Conservation (phyloP, 768 basidiomycete genomes). For the Hygrocybe punicea region DNA sequence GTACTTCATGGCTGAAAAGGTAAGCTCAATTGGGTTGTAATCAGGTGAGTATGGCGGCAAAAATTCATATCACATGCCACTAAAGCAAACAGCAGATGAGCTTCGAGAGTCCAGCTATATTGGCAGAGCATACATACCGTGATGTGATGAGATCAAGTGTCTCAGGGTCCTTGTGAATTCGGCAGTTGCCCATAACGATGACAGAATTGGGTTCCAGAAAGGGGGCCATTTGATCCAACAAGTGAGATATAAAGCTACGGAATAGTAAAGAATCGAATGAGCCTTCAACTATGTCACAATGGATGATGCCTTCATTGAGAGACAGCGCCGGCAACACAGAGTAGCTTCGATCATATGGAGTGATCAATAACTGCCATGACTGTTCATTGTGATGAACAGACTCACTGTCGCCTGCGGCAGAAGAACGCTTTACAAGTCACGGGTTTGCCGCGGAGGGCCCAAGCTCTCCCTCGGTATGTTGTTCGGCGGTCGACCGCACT, state of each 20-base stretch:
- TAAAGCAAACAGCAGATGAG: neutral
- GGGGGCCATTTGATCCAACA: constrained; percentile 28
- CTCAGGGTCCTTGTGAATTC: constrained; percentile 27
- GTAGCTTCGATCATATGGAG: neutral
- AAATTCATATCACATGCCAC: constrained; percentile 14
- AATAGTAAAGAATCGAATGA: neutral
- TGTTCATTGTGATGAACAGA: neutral
- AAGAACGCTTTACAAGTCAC: constrained; percentile 13
- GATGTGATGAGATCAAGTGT: neutral
- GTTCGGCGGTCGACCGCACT: constrained; percentile 13
- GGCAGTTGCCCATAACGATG: constrained; percentile 38
- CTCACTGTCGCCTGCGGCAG: neutral
- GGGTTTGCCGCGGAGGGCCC: neutral
- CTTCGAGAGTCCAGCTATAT: neutral
- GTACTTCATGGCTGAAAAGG: constrained; percentile 23
- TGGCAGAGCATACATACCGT: neutral
- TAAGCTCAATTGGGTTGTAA: constrained; percentile 30
- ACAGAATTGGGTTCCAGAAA: constrained; percentile 31
- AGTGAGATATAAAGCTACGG: neutral
- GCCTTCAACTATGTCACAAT: constrained; percentile 6
- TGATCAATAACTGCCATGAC: neutral
- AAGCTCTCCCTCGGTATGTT: constrained; percentile 3
- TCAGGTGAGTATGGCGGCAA: constrained; percentile 31
- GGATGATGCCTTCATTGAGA: constrained; percentile 2
- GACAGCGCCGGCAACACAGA: constrained; percentile 5